These are phyloP conservation scores for Fusarium odoratissimum DNA, from an alignment of 2,329 filamentous ascomycete species.

Conservation along the genomic window DNA sequence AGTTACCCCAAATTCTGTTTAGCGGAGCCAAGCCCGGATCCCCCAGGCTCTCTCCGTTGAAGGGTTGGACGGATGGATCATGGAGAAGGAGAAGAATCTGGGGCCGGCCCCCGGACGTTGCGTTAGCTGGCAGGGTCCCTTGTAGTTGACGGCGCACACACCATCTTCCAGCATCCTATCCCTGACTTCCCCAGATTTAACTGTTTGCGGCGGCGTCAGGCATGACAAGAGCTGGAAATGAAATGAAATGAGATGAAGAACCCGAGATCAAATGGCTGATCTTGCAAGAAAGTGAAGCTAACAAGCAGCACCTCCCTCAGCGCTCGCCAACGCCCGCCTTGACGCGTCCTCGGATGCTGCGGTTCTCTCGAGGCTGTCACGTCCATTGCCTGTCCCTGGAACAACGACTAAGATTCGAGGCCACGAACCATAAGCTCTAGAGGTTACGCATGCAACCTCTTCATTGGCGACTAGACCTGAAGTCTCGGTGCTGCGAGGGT, in stretches of 20 bases:
- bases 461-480: conserved; percentile 26
- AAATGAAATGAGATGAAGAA: conserved; percentile 26
- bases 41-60: conserved; percentile 29
- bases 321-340: conserved; percentile 27
- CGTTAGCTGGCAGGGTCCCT: conserved; percentile 43
- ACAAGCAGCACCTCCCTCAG: conserved; percentile 1
- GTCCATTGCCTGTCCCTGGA: conserved; percentile 29
- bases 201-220: conserved; percentile 26
- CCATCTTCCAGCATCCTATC: conserved; percentile 45
- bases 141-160: conserved; percentile 46
- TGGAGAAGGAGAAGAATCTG: conserved; percentile 25
- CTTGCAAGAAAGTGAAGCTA: conserved; percentile 18
- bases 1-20: conserved; percentile 44
- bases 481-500: conserved; percentile 29
- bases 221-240: conserved; percentile 31
- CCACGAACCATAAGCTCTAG: conserved; percentile 36
- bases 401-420: conserved; percentile 31
- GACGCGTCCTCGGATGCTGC: conserved; percentile 31
- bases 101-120: conserved; percentile 38
- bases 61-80: conserved; percentile 3
- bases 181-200: conserved; percentile 52
- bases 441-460: conserved; percentile 14
- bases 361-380: conserved; percentile 21
- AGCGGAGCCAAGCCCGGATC: conserved; percentile 40
- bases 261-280: conserved; percentile 25